phyloP scores from a whole-genome alignment of 768 basidiomycete genomes.

The Naganishia vaughanmartiniae region DNA sequence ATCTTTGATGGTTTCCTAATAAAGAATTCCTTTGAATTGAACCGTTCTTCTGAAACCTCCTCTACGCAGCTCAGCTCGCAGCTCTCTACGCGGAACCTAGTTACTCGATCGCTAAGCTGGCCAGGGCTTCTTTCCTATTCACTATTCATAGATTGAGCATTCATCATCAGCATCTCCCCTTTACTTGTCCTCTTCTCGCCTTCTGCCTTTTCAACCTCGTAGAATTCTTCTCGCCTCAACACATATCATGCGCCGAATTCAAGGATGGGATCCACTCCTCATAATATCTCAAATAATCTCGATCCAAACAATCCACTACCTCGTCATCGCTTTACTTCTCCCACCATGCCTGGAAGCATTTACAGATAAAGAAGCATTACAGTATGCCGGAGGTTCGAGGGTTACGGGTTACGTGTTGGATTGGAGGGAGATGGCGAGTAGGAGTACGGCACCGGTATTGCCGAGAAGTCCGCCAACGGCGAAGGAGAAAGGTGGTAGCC shows the following conservation, averaged over 20 bases:
- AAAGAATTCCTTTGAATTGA: too few species aligned
- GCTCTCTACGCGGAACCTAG: too few species aligned
- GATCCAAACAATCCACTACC: slow-evolving; percentile 88
- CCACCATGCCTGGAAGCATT: slow-evolving; percentile 75
- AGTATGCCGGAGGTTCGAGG: slow-evolving; percentile 48
- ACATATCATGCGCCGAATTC: slow-evolving; percentile 41
- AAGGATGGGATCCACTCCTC: slow-evolving; percentile 84
- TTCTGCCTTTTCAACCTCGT: neutral
- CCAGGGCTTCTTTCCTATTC: too few species aligned
- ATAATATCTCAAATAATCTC: slow-evolving; percentile 92
- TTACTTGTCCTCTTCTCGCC: neutral
- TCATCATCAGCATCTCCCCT: neutral
- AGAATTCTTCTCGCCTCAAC: neutral
- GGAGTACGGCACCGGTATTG: slow-evolving; percentile 59
- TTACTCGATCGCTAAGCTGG: too few species aligned
- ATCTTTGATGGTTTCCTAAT: too few species aligned
- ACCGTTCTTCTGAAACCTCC: too few species aligned
- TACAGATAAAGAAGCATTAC: slow-evolving; percentile 54
- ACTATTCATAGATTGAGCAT: too few species aligned
- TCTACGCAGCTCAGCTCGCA: too few species aligned
- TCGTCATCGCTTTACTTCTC: slow-evolving; percentile 75
- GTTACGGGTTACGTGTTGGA: slow-evolving; percentile 67
- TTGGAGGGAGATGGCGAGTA: slow-evolving; percentile 92
- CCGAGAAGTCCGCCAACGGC: slow-evolving; percentile 17
- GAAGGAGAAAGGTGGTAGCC: neutral